phyloP scores from a whole-genome alignment of 352 stramenopile species.

The Pythium periplocum region DNA sequence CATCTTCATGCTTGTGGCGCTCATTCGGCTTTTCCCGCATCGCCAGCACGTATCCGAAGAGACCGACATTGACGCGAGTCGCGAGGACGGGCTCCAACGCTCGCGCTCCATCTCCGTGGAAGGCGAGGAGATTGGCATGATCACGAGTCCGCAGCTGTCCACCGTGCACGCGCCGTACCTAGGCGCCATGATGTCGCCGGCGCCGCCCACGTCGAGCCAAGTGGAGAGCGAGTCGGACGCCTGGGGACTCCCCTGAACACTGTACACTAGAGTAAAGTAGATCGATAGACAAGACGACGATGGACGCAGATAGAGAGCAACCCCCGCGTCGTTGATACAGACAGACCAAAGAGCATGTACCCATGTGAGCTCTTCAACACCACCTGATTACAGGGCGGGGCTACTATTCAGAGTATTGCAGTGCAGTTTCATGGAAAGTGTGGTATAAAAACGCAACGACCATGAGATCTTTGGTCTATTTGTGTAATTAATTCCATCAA shows the following conservation, averaged over 20 bases:
- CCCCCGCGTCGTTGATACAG: no score
- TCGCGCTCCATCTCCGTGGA: not conserved
- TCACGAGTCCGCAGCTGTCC: not conserved
- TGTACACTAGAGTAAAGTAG: no score
- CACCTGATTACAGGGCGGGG: no score
- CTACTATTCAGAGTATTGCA: no score
- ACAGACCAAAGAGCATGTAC: no score
- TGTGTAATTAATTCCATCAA: not conserved
- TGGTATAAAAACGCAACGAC: not conserved
- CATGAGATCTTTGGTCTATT: not conserved
- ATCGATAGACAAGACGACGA: no score
- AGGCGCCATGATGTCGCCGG: not conserved
- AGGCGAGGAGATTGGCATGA: not conserved
- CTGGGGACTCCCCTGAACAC: no score
- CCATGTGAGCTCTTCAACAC: no score
- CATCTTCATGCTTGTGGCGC: constrained; percentile 24
- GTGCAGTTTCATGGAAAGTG: no score
- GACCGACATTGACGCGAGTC: not conserved
- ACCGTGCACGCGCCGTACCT: no score
- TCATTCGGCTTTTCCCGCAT: constrained; percentile 13
- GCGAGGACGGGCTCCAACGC: no score
- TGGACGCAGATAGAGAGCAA: no score
- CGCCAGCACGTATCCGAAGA: not conserved
- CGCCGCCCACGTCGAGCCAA: not conserved
- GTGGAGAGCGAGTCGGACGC: not conserved